Percentiles rank a stretch among this genome's conserved stretches.
Conservation (phyloP, 2,329 filamentous ascomycete species). For the Pyricularia sp. region DNA sequence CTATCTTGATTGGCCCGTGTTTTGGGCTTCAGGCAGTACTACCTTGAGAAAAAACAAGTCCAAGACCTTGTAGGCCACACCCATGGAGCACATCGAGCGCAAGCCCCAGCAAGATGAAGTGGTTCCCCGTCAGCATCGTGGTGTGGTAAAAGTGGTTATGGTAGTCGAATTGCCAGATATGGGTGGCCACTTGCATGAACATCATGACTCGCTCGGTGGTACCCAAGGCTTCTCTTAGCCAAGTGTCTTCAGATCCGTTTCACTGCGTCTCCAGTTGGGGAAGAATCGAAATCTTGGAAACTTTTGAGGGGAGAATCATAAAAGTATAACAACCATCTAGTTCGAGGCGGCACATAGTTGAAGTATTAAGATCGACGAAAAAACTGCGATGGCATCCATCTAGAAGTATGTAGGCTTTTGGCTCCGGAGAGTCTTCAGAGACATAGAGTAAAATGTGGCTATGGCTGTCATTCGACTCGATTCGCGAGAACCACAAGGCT, state of each 20-base stretch:
- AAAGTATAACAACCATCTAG: background rate
- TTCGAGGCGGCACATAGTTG: background rate
- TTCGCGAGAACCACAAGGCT: background rate
- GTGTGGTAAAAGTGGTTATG: background rate
- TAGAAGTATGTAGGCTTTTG: background rate
- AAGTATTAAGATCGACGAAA: background rate
- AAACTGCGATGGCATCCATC: background rate
- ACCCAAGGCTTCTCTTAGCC: background rate
- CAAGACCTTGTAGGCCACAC: background rate
- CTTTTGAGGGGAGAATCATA: background rate
- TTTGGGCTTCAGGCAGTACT: background rate
- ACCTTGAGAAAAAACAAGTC: background rate
- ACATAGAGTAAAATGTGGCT: background rate
- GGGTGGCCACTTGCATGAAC: background rate
- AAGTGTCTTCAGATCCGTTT: background rate
- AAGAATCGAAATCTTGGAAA: background rate
- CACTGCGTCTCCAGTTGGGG: background rate
- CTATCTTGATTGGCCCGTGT: background rate
- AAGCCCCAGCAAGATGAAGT: background rate
- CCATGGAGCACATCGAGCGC: background rate
- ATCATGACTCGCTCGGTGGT: background rate
- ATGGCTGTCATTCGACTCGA: background rate
- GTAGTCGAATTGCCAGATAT: background rate
- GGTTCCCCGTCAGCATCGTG: background rate
- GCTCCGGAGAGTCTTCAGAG: background rate